Evolutionary conservation across 2,329 filamentous ascomycete species (phyloP), one percentile per base, ranked within the genome.

Genomic region (Plenodomus lindquistii): DNA sequence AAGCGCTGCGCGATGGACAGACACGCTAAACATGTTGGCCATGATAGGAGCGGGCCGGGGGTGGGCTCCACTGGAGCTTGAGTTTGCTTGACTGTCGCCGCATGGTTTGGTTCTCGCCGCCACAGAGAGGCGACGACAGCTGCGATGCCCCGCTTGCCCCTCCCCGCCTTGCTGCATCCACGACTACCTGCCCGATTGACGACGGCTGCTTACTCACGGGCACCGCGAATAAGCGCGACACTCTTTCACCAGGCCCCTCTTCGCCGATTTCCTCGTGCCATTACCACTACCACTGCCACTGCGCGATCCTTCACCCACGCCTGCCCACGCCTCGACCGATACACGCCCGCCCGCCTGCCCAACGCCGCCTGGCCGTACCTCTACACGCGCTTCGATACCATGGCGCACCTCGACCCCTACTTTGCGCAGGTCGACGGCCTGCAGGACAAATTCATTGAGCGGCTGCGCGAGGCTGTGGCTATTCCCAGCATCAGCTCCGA

Each of bases 401-500:
- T 97, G 69, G 96, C 97, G 89, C 85, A 95, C 74, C 85, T 99
- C 62, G 90, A 97, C 74, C 82, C 86, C 57, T 97, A 88, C 81
- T 97, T 97, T 81, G 86, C 90, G 77, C 86, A 96, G 82, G 91
- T 96, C 65, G 91, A 97, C 75, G 77, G 77, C 70, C 81, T 92
- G 66, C 83, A 91, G 42, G 83, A 86, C 60, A 80, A 84, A 70
- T 97, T 96, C 77, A 95, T 96, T 74, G 88, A 95, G 65, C 87
- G 93, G 63, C 85, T 99, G 52, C 84, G 89, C 69, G 85, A 92
- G 75, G 94, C 94, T 45, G 94, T 99, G 51, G 93, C 92, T 43
- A 99, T 99, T 66, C 94, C 94, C 17, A 99, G 94, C 55, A 83
- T 99, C 71, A 97, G 93, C 27, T 89, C 93, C 40, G 92, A 97